Conservation (phyloP, 441 rosid genomes). For the Bocquillonia castaneifolia region DNA sequence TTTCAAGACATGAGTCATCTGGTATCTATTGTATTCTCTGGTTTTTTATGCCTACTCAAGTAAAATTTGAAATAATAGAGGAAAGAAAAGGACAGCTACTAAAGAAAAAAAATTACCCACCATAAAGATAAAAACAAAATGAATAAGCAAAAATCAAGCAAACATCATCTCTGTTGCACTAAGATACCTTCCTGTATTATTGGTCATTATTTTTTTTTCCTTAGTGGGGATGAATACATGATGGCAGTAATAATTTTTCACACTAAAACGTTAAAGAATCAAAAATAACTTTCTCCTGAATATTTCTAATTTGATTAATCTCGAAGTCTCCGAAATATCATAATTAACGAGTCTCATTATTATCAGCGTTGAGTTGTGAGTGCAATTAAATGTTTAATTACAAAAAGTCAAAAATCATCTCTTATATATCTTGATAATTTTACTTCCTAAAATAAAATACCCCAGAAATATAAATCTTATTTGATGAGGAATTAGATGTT, state of each 20-base stretch:
- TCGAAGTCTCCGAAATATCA: neutral
- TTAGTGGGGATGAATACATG: conserved; percentile 22
- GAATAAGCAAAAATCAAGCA: neutral
- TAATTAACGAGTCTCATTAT: too few relatives aligned
- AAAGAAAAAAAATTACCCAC: too few relatives aligned
- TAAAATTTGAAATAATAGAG: neutral
- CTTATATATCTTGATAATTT: too few relatives aligned
- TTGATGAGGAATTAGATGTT: too few relatives aligned
- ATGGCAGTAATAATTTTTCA: conserved; percentile 16
- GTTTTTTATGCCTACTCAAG: too few relatives aligned
- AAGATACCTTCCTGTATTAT: conserved; percentile 13
- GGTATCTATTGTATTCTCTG: too few relatives aligned
- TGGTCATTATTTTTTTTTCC: conserved; percentile 14
- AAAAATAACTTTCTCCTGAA: conserved; percentile 9
- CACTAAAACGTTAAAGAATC: conserved; percentile 6
- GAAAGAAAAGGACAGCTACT: neutral
- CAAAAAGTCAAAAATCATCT: too few relatives aligned
- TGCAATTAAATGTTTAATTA: too few relatives aligned
- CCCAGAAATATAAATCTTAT: too few relatives aligned
- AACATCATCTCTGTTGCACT: conserved; percentile 6
- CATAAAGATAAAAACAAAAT: neutral
- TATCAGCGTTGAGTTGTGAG: too few relatives aligned
- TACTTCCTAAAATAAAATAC: too few relatives aligned
- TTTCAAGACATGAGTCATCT: too few relatives aligned
- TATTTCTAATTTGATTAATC: conserved; percentile 7